phyloP scores from a whole-genome alignment of 345 rosid species.

The Salix caprea region DNA sequence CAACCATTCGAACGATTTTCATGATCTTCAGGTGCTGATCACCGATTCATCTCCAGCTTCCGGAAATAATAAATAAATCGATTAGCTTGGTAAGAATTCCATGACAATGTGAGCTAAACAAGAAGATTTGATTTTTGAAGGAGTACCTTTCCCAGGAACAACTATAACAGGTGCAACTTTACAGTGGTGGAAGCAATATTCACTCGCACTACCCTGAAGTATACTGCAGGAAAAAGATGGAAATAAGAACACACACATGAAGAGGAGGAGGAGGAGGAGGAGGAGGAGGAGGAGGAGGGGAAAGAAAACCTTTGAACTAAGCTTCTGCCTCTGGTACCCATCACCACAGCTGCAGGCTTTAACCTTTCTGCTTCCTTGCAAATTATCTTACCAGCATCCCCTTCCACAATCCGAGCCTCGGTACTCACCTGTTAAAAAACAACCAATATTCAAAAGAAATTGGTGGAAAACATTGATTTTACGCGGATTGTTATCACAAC shows the following conservation, averaged over 20 bases:
- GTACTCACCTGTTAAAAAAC: constrained; percentile 44
- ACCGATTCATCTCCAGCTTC: not conserved
- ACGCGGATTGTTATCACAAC: not conserved
- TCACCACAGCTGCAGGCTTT: constrained; percentile 82
- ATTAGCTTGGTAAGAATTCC: not conserved
- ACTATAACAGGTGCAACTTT: not conserved
- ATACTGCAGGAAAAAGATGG: not conserved
- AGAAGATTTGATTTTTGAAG: not conserved
- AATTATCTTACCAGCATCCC: constrained; percentile 69
- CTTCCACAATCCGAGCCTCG: constrained; percentile 70
- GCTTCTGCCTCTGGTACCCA: constrained; percentile 90
- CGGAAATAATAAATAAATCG: not conserved
- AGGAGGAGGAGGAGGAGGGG: too few species aligned
- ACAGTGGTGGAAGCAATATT: not conserved
- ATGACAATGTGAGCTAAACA: not conserved
- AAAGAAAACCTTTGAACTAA: constrained; percentile 65
- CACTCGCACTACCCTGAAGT: not conserved
- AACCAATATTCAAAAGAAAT: not conserved
- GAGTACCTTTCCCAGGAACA: not conserved
- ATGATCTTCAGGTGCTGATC: not conserved
- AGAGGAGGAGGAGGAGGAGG: too few species aligned
- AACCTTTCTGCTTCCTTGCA: constrained; percentile 78
- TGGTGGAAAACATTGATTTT: not conserved
- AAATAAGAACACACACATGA: not conserved
- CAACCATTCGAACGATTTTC: not conserved